A percentile compares a stretch with the other conserved stretches of the same genome.
These are phyloP conservation scores for Pseudogymnoascus sp. DNA, from an alignment of 2,329 filamentous ascomycete species.

Conservation along the genomic window DNA sequence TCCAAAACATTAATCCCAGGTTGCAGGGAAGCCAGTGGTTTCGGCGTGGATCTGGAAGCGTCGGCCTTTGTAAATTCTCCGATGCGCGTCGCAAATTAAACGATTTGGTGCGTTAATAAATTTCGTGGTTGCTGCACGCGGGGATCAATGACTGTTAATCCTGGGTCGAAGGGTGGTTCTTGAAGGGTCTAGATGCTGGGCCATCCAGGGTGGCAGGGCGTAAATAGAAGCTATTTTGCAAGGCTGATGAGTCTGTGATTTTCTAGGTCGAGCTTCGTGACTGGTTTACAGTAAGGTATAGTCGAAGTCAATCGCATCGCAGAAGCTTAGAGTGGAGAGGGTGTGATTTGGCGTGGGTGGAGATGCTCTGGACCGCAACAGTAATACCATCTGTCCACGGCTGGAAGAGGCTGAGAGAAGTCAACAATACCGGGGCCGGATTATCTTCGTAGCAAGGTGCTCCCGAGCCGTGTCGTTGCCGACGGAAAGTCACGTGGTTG, in stretches of 20 bases:
- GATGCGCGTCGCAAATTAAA: neutral
- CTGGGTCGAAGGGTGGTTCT: neutral
- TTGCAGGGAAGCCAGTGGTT: neutral
- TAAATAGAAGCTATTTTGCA: neutral
- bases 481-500: neutral
- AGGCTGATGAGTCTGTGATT: conserved; percentile 1
- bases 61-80: neutral
- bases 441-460: neutral
- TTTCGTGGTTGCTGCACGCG: neutral
- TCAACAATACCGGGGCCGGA: neutral
- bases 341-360: neutral
- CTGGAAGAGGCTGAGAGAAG: conserved; percentile 6
- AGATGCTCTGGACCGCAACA: neutral
- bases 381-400: conserved; percentile 1
- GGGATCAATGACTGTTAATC: neutral
- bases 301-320: neutral
- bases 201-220: neutral
- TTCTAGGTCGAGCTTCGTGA: neutral
- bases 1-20: conserved; percentile 6
- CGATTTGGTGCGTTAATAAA: neutral
- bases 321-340: conserved; percentile 5
- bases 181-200: conserved; percentile 5
- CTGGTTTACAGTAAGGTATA: neutral
- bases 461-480: neutral
- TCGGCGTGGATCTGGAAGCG: neutral